Base-by-base conservation (phyloP, 2,329 filamentous ascomycete genomes). In the Diplodia scrobiculata region DNA sequence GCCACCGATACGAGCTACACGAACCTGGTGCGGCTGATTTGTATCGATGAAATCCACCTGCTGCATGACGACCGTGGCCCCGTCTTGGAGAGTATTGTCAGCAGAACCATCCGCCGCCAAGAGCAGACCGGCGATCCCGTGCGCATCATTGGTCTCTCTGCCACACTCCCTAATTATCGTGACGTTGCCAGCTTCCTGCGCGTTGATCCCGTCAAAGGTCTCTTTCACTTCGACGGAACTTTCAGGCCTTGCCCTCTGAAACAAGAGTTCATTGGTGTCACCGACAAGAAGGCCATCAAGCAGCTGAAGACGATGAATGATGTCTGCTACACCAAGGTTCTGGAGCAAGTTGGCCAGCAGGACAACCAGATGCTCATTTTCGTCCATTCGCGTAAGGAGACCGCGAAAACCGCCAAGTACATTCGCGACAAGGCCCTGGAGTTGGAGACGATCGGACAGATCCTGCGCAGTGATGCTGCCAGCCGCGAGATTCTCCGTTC, bases 281-380 rank as follows among this genome's bases (percentile, higher is more conserved):
- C 94, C 0, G 95, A 99, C 71, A 96, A 95, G 81, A 98, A 98
- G 77, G 91, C 95, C 5, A 99, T 99, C 80, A 99, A 98, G 80
- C 95, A 99, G 77, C 83, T 99, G 65, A 97, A 98, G 84, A 96
- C 91, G 0, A 99, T 99, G 95, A 99, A 99, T 74, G 95, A 99
- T 72, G 93, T 99, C 65, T 97, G 92, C 67, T 99, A 99, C 78
- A 96, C 89, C 70, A 99, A 99, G 78, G 93, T 97, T 32, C 86
- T 99, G 65, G 95, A 99, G 78, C 94, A 98, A 75, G 94, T 97
- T 34, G 95, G 95, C 6, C 89, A 90, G 67, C 90, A 96, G 73
- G 88, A 91, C 69, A 97, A 99, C 73, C 95, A 99, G 78, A 97
- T 99, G 93, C 87, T 99, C 47, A 97, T 99, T 67, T 99, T 99